Evolutionary conservation across 352 stramenopile species (phyloP).

Genomic region (Globisporangium paddicum): DNA sequence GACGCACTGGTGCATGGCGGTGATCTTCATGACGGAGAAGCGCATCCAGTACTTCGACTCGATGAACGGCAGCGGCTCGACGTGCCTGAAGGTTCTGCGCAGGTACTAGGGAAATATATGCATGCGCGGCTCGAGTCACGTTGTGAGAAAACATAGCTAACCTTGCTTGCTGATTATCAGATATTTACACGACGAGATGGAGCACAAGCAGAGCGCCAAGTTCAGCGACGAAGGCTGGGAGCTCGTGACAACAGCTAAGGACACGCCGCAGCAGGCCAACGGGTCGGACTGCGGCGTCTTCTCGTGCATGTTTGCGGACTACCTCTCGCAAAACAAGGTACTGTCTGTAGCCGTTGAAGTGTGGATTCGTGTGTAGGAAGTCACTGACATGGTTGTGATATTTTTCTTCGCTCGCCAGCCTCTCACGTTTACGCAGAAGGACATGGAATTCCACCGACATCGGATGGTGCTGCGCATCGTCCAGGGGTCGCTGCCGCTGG

Average conservation of each 20-base stretch:
- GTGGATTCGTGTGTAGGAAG: neutral
- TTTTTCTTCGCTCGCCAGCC: conserved; percentile 21
- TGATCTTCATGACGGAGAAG: conserved; percentile 86
- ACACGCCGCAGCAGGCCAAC: conserved; percentile 77
- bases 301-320: conserved; percentile 85
- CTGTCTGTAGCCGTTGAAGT: neutral
- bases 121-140: neutral
- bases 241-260: conserved; percentile 48
- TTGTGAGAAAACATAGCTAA: neutral
- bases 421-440: conserved; percentile 67
- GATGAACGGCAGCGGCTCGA: conserved; percentile 64
- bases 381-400: neutral
- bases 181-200: conserved; percentile 79
- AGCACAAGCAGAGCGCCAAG: conserved; percentile 79
- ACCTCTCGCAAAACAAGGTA: conserved; percentile 60
- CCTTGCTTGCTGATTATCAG: conserved; percentile 15
- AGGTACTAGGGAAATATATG: conserved; percentile 19
- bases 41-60: conserved; percentile 89
- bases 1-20: conserved; percentile 85
- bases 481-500: conserved; percentile 50
- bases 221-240: conserved; percentile 63
- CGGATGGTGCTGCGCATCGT: conserved; percentile 78
- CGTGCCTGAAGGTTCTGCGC: conserved; percentile 69
- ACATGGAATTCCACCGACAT: conserved; percentile 82
- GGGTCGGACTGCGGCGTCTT: conserved; percentile 84